Evolutionary conservation across 306 rosid species (phyloP).

Genomic region (Acacia crassicarpa): DNA sequence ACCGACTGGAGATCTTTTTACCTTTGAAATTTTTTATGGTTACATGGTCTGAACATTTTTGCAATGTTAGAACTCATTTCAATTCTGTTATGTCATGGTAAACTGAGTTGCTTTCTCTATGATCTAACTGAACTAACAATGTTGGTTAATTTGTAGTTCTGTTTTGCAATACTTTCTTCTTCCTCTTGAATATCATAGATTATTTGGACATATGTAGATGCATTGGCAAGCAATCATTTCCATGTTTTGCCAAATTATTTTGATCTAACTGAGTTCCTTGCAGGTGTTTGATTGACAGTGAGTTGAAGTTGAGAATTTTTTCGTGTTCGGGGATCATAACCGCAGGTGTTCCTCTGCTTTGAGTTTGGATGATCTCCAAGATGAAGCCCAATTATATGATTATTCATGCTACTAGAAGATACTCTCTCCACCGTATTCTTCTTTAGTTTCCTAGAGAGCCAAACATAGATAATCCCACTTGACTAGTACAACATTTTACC

Average conservation of each 20-base stretch:
- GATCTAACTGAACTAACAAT: background rate
- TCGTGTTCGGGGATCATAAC: conserved; percentile 18
- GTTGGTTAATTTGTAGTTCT: background rate
- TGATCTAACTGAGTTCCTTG: conserved; percentile 32
- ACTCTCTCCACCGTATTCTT: conserved; percentile 12
- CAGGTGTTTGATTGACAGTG: conserved; percentile 58
- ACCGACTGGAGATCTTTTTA: background rate
- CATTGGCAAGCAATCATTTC: background rate
- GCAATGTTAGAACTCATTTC: background rate
- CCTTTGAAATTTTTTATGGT: background rate
- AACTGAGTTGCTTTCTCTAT: background rate
- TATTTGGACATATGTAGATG: background rate
- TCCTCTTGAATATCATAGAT: background rate
- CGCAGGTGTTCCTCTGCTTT: conserved; percentile 1
- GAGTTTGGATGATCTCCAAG: conserved; percentile 37
- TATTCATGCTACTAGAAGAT: conserved; percentile 21
- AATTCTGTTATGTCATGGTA: background rate
- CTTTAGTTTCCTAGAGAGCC: conserved; percentile 18
- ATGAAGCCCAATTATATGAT: conserved; percentile 30
- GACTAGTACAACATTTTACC: conserved; percentile 38
- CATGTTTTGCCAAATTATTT: conserved; percentile 5
- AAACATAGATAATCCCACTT: conserved; percentile 12
- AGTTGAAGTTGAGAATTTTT: conserved; percentile 18
- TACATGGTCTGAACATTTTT: background rate
- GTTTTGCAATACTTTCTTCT: background rate